Evolutionary conservation across 2,329 filamentous ascomycete genomes (phyloP).

Genomic region (Leptographium lundbergii): DNA sequence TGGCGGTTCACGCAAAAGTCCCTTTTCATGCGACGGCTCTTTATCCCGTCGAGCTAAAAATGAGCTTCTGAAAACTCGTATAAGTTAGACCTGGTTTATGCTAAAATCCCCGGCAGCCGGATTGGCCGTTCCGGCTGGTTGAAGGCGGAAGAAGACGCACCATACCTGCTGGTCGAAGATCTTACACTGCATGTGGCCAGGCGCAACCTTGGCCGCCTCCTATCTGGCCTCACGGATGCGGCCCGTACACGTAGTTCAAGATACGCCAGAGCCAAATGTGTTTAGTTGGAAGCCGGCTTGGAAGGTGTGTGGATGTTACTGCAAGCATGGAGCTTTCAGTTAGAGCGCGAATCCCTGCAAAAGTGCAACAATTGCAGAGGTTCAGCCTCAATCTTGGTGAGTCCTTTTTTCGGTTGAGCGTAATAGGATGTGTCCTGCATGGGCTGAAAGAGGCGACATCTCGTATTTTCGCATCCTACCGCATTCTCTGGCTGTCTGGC

Average conservation of each 20-base stretch:
- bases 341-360: neutral
- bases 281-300: neutral
- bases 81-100: neutral
- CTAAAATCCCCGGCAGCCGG: neutral
- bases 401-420: too few relatives aligned
- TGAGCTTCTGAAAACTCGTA: neutral
- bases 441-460: neutral
- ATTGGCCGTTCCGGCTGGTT: neutral
- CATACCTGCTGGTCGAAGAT: neutral
- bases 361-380: neutral
- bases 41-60: neutral
- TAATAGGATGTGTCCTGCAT: neutral
- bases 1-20: neutral
- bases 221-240: neutral
- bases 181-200: neutral
- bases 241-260: neutral
- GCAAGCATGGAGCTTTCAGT: neutral
- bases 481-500: too few relatives aligned
- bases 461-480: neutral
- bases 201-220: neutral
- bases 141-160: neutral
- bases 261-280: neutral
- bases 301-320: neutral
- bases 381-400: neutral
- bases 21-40: neutral